Evolutionary conservation across 495 filamentous ascomycete genomes (phyloP), one percentile per base, ranked within the genome.

Genomic region (Barbatosphaeria neglecta): DNA sequence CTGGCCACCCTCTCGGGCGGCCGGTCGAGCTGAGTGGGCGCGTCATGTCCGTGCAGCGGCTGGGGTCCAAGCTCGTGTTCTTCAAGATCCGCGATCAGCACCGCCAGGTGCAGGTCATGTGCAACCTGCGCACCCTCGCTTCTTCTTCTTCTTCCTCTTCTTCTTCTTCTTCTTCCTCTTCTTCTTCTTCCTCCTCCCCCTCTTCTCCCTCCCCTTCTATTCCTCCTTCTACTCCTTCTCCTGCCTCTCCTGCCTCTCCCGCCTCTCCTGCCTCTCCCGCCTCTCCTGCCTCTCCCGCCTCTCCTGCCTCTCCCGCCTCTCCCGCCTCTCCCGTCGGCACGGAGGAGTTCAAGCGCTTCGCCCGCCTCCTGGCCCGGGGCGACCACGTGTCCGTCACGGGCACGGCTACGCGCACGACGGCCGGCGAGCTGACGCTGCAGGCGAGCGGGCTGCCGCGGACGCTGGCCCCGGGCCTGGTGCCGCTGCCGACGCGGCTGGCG

Each of bases 321-420:
- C n/a, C n/a, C n/a, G n/a, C n/a, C n/a, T n/a, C n/a, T 15, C 51
- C 50, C 7, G 45, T 55, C 11, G 63, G 65, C 9, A 61, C 45
- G 0, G 35, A 47, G 3, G 37, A 35, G 10, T 84, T 90, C 58
- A 82, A 81, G 55, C 60, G 62, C 19, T 68, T 82, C 23, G 71
- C 73, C 47, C 72, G 71, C 33, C 47, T 80, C 10, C 62, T 86
- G 17, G 77, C 78, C 42, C 70, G 81, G 39, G 88, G 88, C 39
- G 88, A 95, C 68, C 80, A 84, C 52, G 76, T 88, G 54, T 82
- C 78, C 55, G 59, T 92, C 43, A 82, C 69, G 35, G 92, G 92
- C 44, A 68, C 66, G 56, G 83, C 87, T 16, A 81, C 80, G 33
- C 77, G 82, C 22, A 90, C 86, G 2, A 59, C 67, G 5, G 67